phyloP scores from a whole-genome alignment of 1,284 basidiomycete genomes.

The Ustilago hordei region DNA sequence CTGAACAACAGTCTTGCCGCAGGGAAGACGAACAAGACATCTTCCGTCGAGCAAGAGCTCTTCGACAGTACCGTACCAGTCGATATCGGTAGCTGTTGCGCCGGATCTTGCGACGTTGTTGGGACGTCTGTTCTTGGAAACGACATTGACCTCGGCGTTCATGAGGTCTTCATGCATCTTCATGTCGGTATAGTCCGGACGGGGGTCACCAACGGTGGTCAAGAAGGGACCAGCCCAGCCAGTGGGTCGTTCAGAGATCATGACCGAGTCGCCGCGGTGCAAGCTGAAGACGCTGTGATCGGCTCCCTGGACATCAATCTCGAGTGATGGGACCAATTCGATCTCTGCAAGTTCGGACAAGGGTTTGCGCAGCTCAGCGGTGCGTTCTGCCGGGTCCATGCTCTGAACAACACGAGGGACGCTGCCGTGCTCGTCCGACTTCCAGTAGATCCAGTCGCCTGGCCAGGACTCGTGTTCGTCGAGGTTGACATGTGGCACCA shows the following conservation, averaged over 20 bases:
- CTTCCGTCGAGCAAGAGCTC: conserved; percentile 70
- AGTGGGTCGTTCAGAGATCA: conserved; percentile 77
- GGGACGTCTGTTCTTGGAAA: neutral
- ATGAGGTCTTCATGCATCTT: conserved; percentile 39
- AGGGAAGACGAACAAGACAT: conserved; percentile 68
- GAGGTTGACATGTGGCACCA: conserved; percentile 79
- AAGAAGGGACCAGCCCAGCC: conserved; percentile 70
- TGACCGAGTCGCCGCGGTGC: conserved; percentile 83
- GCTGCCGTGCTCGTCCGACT: conserved; percentile 76
- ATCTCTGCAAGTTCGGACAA: conserved; percentile 63
- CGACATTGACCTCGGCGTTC: conserved; percentile 32
- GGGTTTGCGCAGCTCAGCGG: conserved; percentile 59
- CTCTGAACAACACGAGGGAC: conserved; percentile 79
- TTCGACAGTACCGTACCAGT: conserved; percentile 72
- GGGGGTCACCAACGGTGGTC: conserved; percentile 46
- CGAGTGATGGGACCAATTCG: conserved; percentile 83
- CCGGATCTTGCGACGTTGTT: conserved; percentile 10
- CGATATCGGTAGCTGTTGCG: conserved; percentile 54
- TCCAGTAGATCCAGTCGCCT: conserved; percentile 89
- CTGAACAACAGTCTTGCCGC: conserved; percentile 58
- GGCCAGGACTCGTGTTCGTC: conserved; percentile 73
- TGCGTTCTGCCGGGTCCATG: conserved; percentile 64
- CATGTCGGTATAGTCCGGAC: conserved; percentile 32
- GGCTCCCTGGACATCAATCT: conserved; percentile 83
- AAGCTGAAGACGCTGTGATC: conserved; percentile 75